These are phyloP conservation scores for Beauveria pseudobassiana DNA, from an alignment of 2,329 filamentous ascomycete genomes.

Conservation along the genomic window DNA sequence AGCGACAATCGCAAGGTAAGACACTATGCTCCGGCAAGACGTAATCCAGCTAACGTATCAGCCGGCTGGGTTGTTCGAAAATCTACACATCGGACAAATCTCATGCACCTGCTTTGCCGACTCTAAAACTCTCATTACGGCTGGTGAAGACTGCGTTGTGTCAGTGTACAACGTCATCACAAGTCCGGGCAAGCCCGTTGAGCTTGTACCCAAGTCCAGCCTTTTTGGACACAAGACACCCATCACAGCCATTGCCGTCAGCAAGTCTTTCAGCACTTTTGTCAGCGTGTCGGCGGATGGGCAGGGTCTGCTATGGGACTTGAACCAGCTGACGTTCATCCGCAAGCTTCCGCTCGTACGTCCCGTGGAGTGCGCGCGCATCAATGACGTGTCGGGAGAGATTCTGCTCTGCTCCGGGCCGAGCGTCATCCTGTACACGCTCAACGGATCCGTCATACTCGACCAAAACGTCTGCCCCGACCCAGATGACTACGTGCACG, in stretches of 20 bases:
- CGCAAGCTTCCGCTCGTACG: constrained; percentile 58
- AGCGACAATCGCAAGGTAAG: constrained; percentile 68
- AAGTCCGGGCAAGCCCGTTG: constrained; percentile 59
- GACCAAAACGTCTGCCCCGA: constrained; percentile 70
- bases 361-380: constrained; percentile 63
- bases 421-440: constrained; percentile 69
- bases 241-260: constrained; percentile 75
- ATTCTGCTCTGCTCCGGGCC: constrained; percentile 77
- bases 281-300: constrained; percentile 78
- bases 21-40: constrained; percentile 1
- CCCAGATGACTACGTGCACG: constrained; percentile 68
- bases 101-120: constrained; percentile 80
- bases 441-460: constrained; percentile 79
- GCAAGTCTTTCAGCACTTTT: constrained; percentile 80
- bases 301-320: constrained; percentile 83
- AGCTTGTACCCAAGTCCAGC: constrained; percentile 69
- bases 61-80: constrained; percentile 82
- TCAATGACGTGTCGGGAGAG: constrained; percentile 87
- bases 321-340: constrained; percentile 84
- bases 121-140: constrained; percentile 83
- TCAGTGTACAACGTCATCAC: constrained; percentile 71
- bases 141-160: constrained; percentile 85
- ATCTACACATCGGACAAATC: constrained; percentile 85
- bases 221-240: constrained; percentile 87
- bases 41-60: constrained; percentile 23